Base-by-base conservation (phyloP, 1,284 basidiomycete genomes). In the Malassezia vespertilionis region DNA sequence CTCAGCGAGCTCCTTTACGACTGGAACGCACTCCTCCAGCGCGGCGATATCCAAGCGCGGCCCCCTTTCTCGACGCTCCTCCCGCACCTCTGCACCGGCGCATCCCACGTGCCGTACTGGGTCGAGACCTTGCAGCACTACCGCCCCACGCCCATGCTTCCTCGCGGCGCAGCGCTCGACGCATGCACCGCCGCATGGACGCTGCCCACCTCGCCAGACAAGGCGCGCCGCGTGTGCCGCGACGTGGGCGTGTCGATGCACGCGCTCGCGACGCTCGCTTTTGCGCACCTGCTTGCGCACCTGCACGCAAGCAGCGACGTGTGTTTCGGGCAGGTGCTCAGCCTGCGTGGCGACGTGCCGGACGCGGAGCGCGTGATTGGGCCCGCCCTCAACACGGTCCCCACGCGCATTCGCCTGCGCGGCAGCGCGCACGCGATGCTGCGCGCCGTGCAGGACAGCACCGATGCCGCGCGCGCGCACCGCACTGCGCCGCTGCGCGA, bases 261-360 rank as follows among this genome's bases (percentile, higher is more conserved):
- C 33, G 52, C 58, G 21, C 46, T 61, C n/a, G 60, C 57, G 38
- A 58, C 58, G 32, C 52, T 65, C 21, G 56, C 63, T 0, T 65
- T 56, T 22, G 61, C 58, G 10, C 59, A 57, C 45, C 44, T 64
- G 33, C 40, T 66, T 9, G 56, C 60, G 7, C 18, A 55, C 17
- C 51, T 56, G 30, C 56, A 49, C 10, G 37, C 33, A 3, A 41
- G 48, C 0, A 33, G 53, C 2, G 58, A 66, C 34, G 55, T 69
- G 2, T 60, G 63, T 45, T 61, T 69, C 42, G 65, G 63, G 1
- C 61, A 66, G 50, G 54, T 69, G 7, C 52, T 66, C 14, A 56
- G 58, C 9, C 43, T 69, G 15, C 41, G 65, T 11, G 56, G 59
- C 33, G 48, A 56, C 6, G 36, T 57, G 24, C 53, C 48, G 0